A percentile compares a stretch with the other conserved stretches of the same genome.
Evolutionary conservation across 2,329 filamentous ascomycete species (phyloP).

Genomic region (Cladosporium sp.): DNA sequence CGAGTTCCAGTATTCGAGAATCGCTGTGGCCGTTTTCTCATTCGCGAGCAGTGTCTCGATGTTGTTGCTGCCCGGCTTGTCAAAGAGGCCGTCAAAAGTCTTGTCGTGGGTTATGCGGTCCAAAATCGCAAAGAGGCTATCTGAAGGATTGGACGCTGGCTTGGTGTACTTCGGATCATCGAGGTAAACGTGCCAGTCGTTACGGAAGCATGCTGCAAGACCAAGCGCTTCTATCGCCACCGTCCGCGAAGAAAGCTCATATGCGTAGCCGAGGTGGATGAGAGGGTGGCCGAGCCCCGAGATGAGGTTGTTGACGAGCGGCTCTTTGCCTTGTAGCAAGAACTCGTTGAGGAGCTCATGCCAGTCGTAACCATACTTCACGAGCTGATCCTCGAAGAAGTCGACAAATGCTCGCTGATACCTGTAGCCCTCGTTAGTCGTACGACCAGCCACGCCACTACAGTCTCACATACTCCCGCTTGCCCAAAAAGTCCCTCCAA

Average conservation of each 20-base stretch:
- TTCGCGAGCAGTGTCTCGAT: constrained; percentile 64
- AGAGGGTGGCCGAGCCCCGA: constrained; percentile 80
- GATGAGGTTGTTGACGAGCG: constrained; percentile 75
- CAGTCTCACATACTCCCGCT: constrained; percentile 52
- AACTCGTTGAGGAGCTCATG: constrained; percentile 71
- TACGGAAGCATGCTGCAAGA: constrained; percentile 59
- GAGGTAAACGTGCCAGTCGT: constrained; percentile 56
- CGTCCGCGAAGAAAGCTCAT: constrained; percentile 79
- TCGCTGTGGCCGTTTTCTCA: constrained; percentile 64
- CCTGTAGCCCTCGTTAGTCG: constrained; percentile 30
- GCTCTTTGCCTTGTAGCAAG: constrained; percentile 68
- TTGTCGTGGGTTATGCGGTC: constrained; percentile 64
- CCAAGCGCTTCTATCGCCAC: constrained; percentile 84
- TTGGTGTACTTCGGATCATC: constrained; percentile 69
- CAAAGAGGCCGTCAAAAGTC: constrained; percentile 64
- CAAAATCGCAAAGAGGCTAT: constrained; percentile 67
- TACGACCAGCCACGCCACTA: neutral
- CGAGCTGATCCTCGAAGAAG: constrained; percentile 91
- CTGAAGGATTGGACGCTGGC: constrained; percentile 54
- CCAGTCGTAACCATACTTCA: constrained; percentile 76
- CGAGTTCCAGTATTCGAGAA: constrained; percentile 87
- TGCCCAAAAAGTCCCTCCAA: constrained; percentile 81
- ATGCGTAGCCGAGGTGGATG: constrained; percentile 94
- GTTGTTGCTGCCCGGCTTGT: constrained; percentile 56
- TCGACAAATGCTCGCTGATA: constrained; percentile 91